Base-by-base conservation (phyloP, 148 eudicot genomes). In the Beta vulgaris region DNA sequence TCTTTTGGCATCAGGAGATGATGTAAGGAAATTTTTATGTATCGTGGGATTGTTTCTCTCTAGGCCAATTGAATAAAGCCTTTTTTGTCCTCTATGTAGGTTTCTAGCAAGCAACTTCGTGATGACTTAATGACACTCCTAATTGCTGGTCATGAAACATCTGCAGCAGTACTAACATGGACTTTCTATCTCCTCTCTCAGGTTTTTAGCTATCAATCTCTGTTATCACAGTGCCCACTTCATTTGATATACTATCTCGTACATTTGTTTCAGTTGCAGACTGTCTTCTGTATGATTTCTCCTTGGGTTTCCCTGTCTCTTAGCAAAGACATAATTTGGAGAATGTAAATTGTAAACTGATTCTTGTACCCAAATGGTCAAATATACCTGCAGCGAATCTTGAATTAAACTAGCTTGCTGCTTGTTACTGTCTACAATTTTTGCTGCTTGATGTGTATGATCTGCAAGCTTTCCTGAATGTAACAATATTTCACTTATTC, bases 101-200 rank as follows among this genome's bases (percentile, higher is more conserved):
- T 95, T 76, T 83, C 97, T 44, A 92, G 98, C 86, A 95, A 95
- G 95, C 98, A 95, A 85, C 96, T 95, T 32, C 97, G 97, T 46
- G 98, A 95, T 84, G 98, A 95, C 84, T 81, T 95, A 74, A 95
- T 95, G 98, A 95, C 98, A 63, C 73, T 95, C 86, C 88, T 95
- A 73, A 95, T 95, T 79, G 98, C 98, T 84, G 98, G 98, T 74
- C 98, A 95, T 85, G 98, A 95, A 89, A 95, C 98, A 60, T 92
- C 98, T 13, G 98, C 98, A 37, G 98, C 98, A 62, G 92, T 95
- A 57, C 82, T 95, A 76, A 95, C 98, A 61, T 95, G 98, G 98
- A 95, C 98, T 15, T 95, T 95, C 81, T 92, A 89, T 86, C 98
- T 95, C 80, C 91, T 95, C 69, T 85, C 97, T 67, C 86, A 84